Conservation (phyloP, 768 basidiomycete genomes). For the Podaxis sp. region DNA sequence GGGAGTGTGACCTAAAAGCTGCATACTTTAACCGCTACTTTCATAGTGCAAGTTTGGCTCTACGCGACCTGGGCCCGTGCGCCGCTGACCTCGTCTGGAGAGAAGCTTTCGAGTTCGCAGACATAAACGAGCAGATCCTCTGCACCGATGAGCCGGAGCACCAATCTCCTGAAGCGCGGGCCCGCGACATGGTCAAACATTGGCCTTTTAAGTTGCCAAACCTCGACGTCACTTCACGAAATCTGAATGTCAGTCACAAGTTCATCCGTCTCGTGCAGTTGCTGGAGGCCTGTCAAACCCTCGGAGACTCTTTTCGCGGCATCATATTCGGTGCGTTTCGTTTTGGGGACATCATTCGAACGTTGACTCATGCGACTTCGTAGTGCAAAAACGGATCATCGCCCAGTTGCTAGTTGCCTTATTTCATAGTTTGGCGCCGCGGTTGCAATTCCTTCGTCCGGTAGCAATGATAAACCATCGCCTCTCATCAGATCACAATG, state of each 20-base stretch:
- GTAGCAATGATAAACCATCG: slow-evolving; percentile 41
- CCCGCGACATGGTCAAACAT: slow-evolving; percentile 49
- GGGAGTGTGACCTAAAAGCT: slow-evolving; percentile 41
- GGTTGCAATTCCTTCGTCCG: slow-evolving; percentile 55
- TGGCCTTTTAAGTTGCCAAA: slow-evolving; percentile 69
- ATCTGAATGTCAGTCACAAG: slow-evolving; percentile 71
- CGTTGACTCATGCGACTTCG: not conserved
- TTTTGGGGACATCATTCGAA: not conserved
- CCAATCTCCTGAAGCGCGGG: slow-evolving; percentile 22
- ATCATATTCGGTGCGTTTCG: slow-evolving; percentile 57
- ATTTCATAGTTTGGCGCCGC: slow-evolving; percentile 51
- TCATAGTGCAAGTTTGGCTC: slow-evolving; percentile 43
- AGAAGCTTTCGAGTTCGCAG: slow-evolving; percentile 43
- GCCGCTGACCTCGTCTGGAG: slow-evolving; percentile 74
- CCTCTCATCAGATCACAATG: slow-evolving; percentile 26
- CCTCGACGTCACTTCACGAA: slow-evolving; percentile 49
- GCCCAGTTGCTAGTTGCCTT: slow-evolving; percentile 63
- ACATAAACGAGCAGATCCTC: slow-evolving; percentile 21
- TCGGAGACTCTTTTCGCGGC: slow-evolving; percentile 62
- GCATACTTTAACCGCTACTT: slow-evolving; percentile 41
- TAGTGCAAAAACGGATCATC: slow-evolving; percentile 54
- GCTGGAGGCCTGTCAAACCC: slow-evolving; percentile 51
- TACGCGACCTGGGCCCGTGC: slow-evolving; percentile 61
- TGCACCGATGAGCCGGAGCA: slow-evolving; percentile 33
- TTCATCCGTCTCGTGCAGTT: slow-evolving; percentile 60